Conservation (phyloP, 2,329 filamentous ascomycete genomes). For the Diaporthe batatas region DNA sequence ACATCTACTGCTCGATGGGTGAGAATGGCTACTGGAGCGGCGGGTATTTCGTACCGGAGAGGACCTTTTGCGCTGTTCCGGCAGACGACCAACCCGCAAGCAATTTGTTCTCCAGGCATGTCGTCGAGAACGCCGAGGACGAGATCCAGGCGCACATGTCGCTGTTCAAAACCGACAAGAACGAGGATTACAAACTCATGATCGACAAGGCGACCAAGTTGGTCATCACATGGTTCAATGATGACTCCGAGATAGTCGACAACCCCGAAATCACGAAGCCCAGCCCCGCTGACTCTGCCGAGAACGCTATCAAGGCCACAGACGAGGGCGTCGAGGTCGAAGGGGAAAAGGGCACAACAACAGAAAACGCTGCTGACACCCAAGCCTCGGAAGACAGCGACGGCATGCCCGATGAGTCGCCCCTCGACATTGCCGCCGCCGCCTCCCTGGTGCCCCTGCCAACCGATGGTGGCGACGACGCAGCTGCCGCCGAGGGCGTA, state of each 20-base stretch:
- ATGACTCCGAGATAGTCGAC: slow-evolving; percentile 60
- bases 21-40: slow-evolving; percentile 75
- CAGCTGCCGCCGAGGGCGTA: slow-evolving; percentile 45
- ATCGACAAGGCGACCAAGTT: slow-evolving; percentile 69
- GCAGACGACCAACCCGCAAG: slow-evolving; percentile 60
- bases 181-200: slow-evolving; percentile 75
- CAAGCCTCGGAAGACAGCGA: slow-evolving; percentile 51
- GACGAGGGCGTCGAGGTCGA: slow-evolving; percentile 43
- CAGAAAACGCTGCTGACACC: slow-evolving; percentile 33
- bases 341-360: slow-evolving; percentile 33
- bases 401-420: slow-evolving; percentile 59
- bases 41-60: slow-evolving; percentile 72
- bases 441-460: slow-evolving; percentile 64
- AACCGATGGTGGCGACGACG: slow-evolving; percentile 50
- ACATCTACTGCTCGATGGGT: slow-evolving; percentile 83
- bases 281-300: slow-evolving; percentile 44
- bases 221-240: slow-evolving; percentile 69
- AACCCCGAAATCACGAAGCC: slow-evolving; percentile 51
- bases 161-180: slow-evolving; percentile 73
- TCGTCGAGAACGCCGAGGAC: slow-evolving; percentile 75
- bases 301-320: slow-evolving; percentile 47
- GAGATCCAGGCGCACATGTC: slow-evolving; percentile 80
- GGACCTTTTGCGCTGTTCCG: slow-evolving; percentile 82
- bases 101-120: slow-evolving; percentile 62
- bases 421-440: slow-evolving; percentile 66